These are phyloP conservation scores for Pholiota adiposa DNA, from an alignment of 1,284 basidiomycete species.

Conservation along the genomic window DNA sequence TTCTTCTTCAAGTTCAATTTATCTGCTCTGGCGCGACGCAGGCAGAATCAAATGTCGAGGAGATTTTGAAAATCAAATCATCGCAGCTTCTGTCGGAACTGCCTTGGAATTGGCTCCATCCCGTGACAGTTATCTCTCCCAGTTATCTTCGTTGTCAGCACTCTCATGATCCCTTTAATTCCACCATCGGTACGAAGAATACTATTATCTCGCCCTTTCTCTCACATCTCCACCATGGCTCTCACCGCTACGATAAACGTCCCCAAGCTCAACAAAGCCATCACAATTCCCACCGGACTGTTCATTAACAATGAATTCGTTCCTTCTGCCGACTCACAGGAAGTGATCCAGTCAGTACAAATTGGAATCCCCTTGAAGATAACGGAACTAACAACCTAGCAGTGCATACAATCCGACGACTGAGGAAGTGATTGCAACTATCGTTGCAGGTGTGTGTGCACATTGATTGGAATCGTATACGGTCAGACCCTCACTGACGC, in stretches of 20 bases:
- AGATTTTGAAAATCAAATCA: neutral
- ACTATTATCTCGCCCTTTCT: constrained; percentile 20
- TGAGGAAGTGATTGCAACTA: constrained; percentile 69
- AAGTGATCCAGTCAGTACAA: constrained; percentile 57
- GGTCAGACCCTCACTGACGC: neutral
- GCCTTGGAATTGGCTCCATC: neutral
- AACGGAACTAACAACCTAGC: constrained; percentile 15
- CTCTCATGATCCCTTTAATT: constrained; percentile 1
- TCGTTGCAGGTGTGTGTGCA: constrained; percentile 62
- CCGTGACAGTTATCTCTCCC: neutral
- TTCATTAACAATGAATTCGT: constrained; percentile 94
- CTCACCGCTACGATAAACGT: constrained; percentile 40
- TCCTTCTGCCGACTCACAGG: constrained; percentile 62
- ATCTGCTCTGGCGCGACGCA: neutral
- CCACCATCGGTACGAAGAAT: constrained; percentile 3
- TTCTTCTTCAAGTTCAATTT: neutral
- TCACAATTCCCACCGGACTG: constrained; percentile 78
- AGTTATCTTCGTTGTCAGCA: neutral
- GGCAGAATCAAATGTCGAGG: neutral
- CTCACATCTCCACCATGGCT: constrained; percentile 42
- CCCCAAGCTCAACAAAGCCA: constrained; percentile 48
- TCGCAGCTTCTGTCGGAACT: neutral
- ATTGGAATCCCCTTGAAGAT: constrained; percentile 15
- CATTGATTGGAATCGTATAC: constrained; percentile 14
- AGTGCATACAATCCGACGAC: constrained; percentile 78